phyloP scores from a whole-genome alignment of 768 basidiomycete species.

The Albatrellus ellisii region DNA sequence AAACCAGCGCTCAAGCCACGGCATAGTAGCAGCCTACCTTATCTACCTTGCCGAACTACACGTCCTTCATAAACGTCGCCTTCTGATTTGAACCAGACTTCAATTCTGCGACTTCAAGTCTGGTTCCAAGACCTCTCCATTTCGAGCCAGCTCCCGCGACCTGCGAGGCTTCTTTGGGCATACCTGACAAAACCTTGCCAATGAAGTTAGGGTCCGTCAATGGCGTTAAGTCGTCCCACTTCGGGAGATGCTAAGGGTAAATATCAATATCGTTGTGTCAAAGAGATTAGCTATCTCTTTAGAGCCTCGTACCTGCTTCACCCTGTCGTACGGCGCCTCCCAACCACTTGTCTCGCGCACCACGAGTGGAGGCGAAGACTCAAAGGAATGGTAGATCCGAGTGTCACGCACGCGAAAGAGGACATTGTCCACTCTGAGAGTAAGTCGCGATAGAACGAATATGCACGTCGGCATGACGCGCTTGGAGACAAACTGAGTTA shows the following conservation, averaged over 20 bases:
- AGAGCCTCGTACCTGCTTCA: slow-evolving; percentile 63
- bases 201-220: slow-evolving; percentile 84
- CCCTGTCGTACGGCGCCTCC: slow-evolving; percentile 78
- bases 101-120: slow-evolving; percentile 38
- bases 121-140: slow-evolving; percentile 75
- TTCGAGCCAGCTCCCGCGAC: slow-evolving; percentile 55
- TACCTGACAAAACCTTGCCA: slow-evolving; percentile 49
- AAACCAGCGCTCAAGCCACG: too few species aligned
- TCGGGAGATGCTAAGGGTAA: slow-evolving; percentile 45
- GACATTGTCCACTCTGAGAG: slow-evolving; percentile 90
- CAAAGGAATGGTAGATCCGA: slow-evolving; percentile 78
- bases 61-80: too few species aligned
- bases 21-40: too few species aligned
- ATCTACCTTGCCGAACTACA: too few species aligned
- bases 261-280: background rate
- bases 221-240: slow-evolving; percentile 71
- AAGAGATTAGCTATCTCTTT: background rate
- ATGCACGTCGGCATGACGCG: slow-evolving; percentile 95
- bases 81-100: too few species aligned
- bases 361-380: slow-evolving; percentile 42
- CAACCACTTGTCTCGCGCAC: slow-evolving; percentile 79
- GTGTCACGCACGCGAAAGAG: slow-evolving; percentile 87
- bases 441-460: slow-evolving; percentile 83
- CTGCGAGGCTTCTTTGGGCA: slow-evolving; percentile 47
- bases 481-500: slow-evolving; percentile 26